Evolutionary conservation across 2,329 filamentous ascomycete genomes (phyloP).

Genomic region (Atkinsonella texensis): DNA sequence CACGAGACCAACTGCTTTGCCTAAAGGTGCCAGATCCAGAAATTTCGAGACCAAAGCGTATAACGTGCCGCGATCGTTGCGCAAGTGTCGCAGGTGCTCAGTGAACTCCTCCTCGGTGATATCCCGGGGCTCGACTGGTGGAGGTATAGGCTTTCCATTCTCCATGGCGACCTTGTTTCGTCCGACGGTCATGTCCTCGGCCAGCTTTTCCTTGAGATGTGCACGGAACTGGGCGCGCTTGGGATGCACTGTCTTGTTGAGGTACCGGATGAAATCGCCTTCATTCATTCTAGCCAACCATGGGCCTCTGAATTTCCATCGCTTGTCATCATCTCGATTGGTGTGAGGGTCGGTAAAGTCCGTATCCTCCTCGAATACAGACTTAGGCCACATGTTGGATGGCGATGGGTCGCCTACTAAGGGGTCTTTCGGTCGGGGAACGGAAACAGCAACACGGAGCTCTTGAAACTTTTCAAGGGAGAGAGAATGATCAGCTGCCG

Average conservation of each 20-base stretch:
- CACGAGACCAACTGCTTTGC: slow-evolving; percentile 17
- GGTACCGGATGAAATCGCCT: slow-evolving; percentile 45
- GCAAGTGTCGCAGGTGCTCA: slow-evolving; percentile 40
- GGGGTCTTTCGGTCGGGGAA: slow-evolving; percentile 25
- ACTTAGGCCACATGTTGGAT: slow-evolving; percentile 24
- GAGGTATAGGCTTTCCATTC: slow-evolving; percentile 19
- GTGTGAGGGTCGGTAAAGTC: slow-evolving; percentile 37
- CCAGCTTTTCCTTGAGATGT: slow-evolving; percentile 38
- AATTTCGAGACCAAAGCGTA: slow-evolving; percentile 46
- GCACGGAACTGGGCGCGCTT: slow-evolving; percentile 42
- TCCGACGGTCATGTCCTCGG: slow-evolving; percentile 30
- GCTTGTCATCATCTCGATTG: slow-evolving; percentile 29
- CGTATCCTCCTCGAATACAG: slow-evolving; percentile 47
- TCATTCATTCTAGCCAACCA: slow-evolving; percentile 53
- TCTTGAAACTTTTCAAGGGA: slow-evolving; percentile 81
- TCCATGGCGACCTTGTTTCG: slow-evolving; percentile 27
- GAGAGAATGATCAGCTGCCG: slow-evolving; percentile 68
- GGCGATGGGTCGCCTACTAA: slow-evolving; percentile 4
- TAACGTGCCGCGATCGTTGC: slow-evolving; percentile 36
- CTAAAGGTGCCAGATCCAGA: slow-evolving; percentile 47
- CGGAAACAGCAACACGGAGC: slow-evolving; percentile 58
- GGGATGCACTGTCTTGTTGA: slow-evolving; percentile 40
- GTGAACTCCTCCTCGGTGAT: slow-evolving; percentile 40
- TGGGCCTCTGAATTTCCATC: slow-evolving; percentile 57
- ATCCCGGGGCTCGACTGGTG: slow-evolving; percentile 18